Evolutionary conservation across 2,329 filamentous ascomycete species (phyloP).

Genomic region (Colletotrichum falcatum): DNA sequence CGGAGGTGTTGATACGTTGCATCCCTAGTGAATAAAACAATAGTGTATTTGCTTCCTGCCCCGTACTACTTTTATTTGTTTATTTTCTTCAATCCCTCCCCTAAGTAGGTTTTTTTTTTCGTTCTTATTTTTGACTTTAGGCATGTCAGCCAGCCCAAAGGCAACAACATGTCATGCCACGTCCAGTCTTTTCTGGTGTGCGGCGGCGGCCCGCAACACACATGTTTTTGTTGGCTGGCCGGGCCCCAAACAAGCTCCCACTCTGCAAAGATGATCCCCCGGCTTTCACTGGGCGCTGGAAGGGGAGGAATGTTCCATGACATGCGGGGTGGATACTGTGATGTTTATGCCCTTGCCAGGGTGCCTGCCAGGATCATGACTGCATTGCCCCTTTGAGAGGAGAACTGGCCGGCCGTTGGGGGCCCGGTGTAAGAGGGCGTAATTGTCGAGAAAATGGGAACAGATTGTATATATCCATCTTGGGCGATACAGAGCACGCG

Average conservation of each 20-base stretch:
- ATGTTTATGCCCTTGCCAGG: conserved; percentile 1
- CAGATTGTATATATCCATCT: not conserved
- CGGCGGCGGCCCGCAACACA: not conserved
- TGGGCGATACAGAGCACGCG: conserved; percentile 9
- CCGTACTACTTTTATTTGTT: not conserved
- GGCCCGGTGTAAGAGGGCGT: conserved; percentile 18
- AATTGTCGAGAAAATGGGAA: conserved; percentile 13
- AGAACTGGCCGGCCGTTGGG: conserved; percentile 24
- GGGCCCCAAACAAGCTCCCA: conserved; percentile 35
- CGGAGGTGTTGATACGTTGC: not conserved
- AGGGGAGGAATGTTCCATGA: conserved; percentile 41
- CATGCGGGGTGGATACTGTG: conserved; percentile 22
- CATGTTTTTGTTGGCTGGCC: conserved; percentile 27
- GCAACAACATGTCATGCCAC: conserved; percentile 17
- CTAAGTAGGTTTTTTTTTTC: not conserved
- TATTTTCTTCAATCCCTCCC: no score
- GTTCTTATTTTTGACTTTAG: conserved; percentile 5
- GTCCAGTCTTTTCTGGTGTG: conserved; percentile 19
- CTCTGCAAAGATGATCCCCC: conserved; percentile 26
- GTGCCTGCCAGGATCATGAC: conserved; percentile 12
- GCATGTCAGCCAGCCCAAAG: conserved; percentile 1
- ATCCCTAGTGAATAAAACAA: not conserved
- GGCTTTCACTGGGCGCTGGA: conserved; percentile 30
- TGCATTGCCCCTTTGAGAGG: conserved; percentile 30
- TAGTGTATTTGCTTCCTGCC: not conserved